phyloP scores from a whole-genome alignment of 352 stramenopile species.

The Globisporangium emineosum region DNA sequence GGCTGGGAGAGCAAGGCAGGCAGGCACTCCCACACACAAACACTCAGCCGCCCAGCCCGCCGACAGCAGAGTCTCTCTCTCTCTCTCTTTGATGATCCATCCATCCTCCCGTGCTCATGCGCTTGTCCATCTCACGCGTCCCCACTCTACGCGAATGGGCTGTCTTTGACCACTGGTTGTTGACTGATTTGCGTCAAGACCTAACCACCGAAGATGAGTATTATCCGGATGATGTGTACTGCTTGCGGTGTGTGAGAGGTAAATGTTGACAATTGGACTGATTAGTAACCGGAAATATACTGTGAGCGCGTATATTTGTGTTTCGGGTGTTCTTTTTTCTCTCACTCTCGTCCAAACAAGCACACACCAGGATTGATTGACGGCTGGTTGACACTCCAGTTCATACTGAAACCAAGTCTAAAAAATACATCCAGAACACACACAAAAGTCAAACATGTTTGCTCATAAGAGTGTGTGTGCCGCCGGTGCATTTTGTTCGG shows the following conservation, averaged over 20 bases:
- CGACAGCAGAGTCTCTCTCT: too few species aligned
- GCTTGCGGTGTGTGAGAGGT: not conserved
- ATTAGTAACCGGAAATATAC: too few species aligned
- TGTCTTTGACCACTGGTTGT: not conserved
- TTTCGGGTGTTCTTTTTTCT: not conserved
- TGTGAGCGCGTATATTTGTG: not conserved
- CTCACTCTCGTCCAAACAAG: not conserved
- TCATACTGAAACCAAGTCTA: not conserved
- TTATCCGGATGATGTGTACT: not conserved
- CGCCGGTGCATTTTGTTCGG: not conserved
- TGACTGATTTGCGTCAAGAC: not conserved
- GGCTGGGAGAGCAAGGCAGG: not conserved
- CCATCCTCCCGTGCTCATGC: too few species aligned
- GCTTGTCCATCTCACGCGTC: not conserved
- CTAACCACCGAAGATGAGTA: not conserved
- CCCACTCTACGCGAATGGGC: not conserved
- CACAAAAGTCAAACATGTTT: not conserved
- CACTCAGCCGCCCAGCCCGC: not conserved
- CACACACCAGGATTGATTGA: not conserved
- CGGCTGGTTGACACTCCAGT: not conserved
- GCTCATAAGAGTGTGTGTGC: not conserved
- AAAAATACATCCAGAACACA: conserved; percentile 2
- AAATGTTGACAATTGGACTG: too few species aligned
- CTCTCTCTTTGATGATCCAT: not conserved
- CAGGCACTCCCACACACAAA: not conserved